Evolutionary conservation across 371 early-diverging fungal species (phyloP), one percentile per base, ranked within the genome.

Genomic region (Blakeslea trispora): DNA sequence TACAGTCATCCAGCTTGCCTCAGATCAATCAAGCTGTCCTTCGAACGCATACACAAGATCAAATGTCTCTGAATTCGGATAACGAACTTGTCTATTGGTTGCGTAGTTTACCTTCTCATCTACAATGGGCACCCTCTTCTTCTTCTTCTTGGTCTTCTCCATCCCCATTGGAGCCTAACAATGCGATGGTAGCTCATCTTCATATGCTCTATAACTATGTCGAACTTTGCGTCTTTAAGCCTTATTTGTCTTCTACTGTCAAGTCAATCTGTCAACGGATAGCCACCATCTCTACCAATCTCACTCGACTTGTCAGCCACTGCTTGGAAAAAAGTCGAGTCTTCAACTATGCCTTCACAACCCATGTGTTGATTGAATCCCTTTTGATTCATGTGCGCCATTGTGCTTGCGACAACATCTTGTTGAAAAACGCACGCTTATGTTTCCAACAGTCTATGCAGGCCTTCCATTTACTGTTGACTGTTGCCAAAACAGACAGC

Each of bases 381-480:
- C 62, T 45, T 15, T n/a, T 42, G 22, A 39, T 61, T 31, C 62
- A 62, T 22, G 41, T 67, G 18, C 22, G 52, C 17, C 32, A 55
- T 17, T 67, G 59, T 31, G 41, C 59, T 15, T 55, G 46, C 32
- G 55, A 55, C 17, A 55, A 50, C 22, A 28, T 52, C 19, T 47
- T 70, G 37, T 69, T 73, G 5, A 63, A 66, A 3, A 65, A 72
- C 51, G 61, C 75, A 13, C 59, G 70, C 1, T 63, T 57, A 10
- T 63, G 75, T 69, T 73, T 78, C 48, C 79, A 75, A 44, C 64
- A 67, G 37, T 63, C 75, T 0, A 53, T 73, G 41, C 67, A 61
- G 19, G 32, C 57, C 3, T 47, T 77, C 10, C 61, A 59, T 15
- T 52, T 34, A 1, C 35, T 69, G 0, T 41, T 67, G 15, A 39